phyloP scores from a whole-genome alignment of 306 rosid genomes.

The Vigna unguiculata region DNA sequence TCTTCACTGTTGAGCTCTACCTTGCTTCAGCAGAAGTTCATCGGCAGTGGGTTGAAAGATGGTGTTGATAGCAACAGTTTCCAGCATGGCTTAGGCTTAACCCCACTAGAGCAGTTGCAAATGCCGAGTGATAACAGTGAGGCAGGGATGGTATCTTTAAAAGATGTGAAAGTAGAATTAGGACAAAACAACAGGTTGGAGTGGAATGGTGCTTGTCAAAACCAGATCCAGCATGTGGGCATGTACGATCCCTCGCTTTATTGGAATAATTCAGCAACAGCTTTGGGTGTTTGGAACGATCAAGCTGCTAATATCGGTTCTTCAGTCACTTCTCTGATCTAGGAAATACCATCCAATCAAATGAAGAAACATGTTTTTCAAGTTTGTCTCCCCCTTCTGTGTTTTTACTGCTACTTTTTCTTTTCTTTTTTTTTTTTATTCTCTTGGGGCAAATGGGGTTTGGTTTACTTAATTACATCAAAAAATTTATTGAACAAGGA shows the following conservation, averaged over 20 bases:
- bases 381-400: conserved; percentile 41
- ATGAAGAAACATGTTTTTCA: conserved; percentile 37
- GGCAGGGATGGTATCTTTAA: conserved; percentile 33
- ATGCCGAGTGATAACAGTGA: conserved; percentile 35
- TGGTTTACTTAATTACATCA: conserved; percentile 41
- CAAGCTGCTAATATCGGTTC: conserved; percentile 68
- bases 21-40: conserved; percentile 54
- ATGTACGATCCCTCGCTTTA: conserved; percentile 70
- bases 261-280: conserved; percentile 64
- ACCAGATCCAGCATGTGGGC: conserved; percentile 66
- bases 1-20: conserved; percentile 66
- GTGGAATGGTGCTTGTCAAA: conserved; percentile 50
- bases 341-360: conserved; percentile 36
- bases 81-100: conserved; percentile 42
- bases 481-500: conserved; percentile 17
- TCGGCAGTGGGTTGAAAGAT: conserved; percentile 54
- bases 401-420: conserved; percentile 9
- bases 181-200: conserved; percentile 46
- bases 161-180: conserved; percentile 67
- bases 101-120: conserved; percentile 61
- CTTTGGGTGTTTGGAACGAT: conserved; percentile 68
- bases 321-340: conserved; percentile 80
- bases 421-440: not conserved
- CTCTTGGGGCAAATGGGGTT: conserved; percentile 37
- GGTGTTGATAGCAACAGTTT: conserved; percentile 36